Evolutionary conservation across 2,329 filamentous ascomycete species (phyloP).

Genomic region (Diaporthe sp.): DNA sequence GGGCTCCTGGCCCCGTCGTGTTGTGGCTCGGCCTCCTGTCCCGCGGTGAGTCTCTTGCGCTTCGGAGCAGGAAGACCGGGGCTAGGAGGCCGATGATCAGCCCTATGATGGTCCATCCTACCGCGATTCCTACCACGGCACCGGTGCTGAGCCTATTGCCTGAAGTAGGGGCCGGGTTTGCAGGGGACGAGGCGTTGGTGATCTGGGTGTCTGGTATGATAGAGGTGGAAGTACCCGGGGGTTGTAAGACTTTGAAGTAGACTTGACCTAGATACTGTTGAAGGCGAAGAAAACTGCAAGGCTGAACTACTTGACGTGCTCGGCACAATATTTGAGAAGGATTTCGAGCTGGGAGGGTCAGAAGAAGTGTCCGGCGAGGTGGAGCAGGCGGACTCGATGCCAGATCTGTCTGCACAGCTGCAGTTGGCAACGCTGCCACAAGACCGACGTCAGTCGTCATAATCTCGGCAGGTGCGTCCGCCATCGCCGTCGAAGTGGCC

Average conservation of each 20-base stretch:
- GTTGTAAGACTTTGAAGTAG: not conserved
- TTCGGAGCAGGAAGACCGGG: conserved; percentile 47
- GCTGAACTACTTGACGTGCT: conserved; percentile 3
- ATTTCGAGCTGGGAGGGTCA: conserved; percentile 2
- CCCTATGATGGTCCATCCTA: conserved; percentile 49
- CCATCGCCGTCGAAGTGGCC: not conserved
- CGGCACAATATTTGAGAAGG: not conserved
- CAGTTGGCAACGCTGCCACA: not conserved
- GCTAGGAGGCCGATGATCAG: conserved; percentile 46
- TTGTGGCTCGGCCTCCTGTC: not conserved
- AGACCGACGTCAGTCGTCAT: not conserved
- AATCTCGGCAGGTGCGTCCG: not conserved
- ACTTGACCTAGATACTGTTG: not conserved
- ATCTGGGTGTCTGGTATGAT: not conserved
- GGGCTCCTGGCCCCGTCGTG: not conserved
- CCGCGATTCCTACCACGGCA: conserved; percentile 47
- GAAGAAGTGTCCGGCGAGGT: conserved; percentile 5
- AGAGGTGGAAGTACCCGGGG: not conserved
- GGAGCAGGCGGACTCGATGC: conserved; percentile 15
- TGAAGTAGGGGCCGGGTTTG: not conserved
- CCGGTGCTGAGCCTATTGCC: conserved; percentile 40
- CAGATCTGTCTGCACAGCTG: not conserved
- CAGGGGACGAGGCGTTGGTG: not conserved
- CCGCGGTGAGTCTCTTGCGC: conserved; percentile 35
- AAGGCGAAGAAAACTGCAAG: not conserved